Base-by-base conservation (phyloP, 23 red algal species). In the Pyropia haitanensis region DNA sequence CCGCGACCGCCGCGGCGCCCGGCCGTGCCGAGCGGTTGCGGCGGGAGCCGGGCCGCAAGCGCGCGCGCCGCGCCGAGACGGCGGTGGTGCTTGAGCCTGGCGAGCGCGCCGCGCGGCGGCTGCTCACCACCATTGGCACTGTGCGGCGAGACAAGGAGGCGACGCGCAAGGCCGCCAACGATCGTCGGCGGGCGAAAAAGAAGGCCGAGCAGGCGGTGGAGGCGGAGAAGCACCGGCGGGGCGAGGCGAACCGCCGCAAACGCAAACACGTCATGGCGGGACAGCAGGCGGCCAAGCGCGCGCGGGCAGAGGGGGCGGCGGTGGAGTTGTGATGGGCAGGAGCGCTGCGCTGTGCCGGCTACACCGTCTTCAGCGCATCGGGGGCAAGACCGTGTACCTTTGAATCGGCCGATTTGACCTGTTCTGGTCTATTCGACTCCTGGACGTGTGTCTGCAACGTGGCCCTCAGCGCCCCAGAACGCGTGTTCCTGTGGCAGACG, bases 211-310 rank as follows among this genome's bases (percentile, higher is more conserved):
- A 53, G 17, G 64, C 74, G 53, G 32, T 39, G 49, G 81, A 67
- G 49, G 81, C 56, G 28, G 44, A 70, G 5, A 77, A 71, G 51
- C 81, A 71, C 53, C 28, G 60, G 27, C 18, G 19, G 14, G 34
- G 28, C 28, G 34, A 50, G 50, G 68, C 44, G 29, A 66, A 82
- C 53, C 51, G 87, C 60, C 62, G 65, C 23, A 91, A 91, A 64
- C 68, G 87, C 53, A 80, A 83, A 32, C 71, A 66, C 53, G 76
- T 63, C 24, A 44, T 82, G 27, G 53, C 67, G 61, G 87, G 87
- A 9, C 67, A 73, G 21, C 58, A 49, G 14, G 71, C 74, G 49
- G 68, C 67, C 39, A 46, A 46, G 39, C 39, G 39, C 2, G 39
- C 39, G 5, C 5, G 13, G 10, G 39, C 39, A 9, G 39, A 46